Evolutionary conservation across 1,139 yeast genomes (phyloP).

Genomic region (Magnusiomyces ingens): DNA sequence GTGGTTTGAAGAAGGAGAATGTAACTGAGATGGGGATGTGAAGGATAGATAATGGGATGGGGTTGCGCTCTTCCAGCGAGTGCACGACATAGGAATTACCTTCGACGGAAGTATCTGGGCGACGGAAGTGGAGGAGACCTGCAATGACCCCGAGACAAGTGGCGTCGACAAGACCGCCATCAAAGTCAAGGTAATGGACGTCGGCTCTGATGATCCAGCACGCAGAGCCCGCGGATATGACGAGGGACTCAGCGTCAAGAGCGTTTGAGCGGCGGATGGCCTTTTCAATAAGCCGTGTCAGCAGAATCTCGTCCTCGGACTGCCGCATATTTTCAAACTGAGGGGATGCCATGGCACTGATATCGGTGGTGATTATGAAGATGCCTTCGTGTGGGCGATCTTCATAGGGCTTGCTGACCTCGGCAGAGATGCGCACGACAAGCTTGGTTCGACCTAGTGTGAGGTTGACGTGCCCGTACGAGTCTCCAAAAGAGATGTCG

Average conservation of each 20-base stretch:
- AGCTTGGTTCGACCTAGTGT: slow-evolving; percentile 65
- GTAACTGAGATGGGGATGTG: slow-evolving; percentile 93
- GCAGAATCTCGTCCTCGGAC: slow-evolving; percentile 70
- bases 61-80: slow-evolving; percentile 70
- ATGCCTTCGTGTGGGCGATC: slow-evolving; percentile 93
- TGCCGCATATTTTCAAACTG: slow-evolving; percentile 62
- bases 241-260: slow-evolving; percentile 78
- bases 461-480: slow-evolving; percentile 77
- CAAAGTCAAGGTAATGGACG: slow-evolving; percentile 78
- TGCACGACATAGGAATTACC: slow-evolving; percentile 65
- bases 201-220: slow-evolving; percentile 92
- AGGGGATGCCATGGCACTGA: slow-evolving; percentile 84
- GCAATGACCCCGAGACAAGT: slow-evolving; percentile 88
- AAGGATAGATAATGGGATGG: slow-evolving; percentile 75
- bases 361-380: slow-evolving; percentile 76
- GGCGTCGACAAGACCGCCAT: slow-evolving; percentile 88
- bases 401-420: slow-evolving; percentile 74
- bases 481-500: slow-evolving; percentile 55
- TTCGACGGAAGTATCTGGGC: slow-evolving; percentile 74
- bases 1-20: slow-evolving; percentile 63
- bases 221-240: slow-evolving; percentile 84
- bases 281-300: slow-evolving; percentile 79
- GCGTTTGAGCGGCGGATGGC: slow-evolving; percentile 88
- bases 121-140: slow-evolving; percentile 71
- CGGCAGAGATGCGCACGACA: slow-evolving; percentile 72